Evolutionary conservation across 805 yeast genomes (phyloP), one percentile per base, ranked within the genome.

Genomic region (Metschnikowia matae): DNA sequence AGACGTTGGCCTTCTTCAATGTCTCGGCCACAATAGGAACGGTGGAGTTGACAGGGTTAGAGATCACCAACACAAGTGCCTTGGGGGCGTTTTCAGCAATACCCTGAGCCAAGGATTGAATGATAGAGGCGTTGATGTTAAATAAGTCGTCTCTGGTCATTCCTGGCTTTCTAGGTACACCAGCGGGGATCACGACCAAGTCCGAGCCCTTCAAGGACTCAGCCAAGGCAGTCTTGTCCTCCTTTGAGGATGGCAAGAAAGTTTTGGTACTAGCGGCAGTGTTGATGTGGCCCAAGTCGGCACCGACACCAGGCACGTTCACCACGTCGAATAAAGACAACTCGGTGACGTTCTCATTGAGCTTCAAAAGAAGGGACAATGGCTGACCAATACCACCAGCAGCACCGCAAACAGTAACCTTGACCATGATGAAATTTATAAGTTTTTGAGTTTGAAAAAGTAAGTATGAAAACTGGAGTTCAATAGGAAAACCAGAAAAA

Each of bases 331-430:
- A 89, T 51, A 89, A 77, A 4, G 96, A 82, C 59, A 89, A 76
- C 59, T 84, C 83, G 53, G 77, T 74, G 44, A 84, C 78, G 48
- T 77, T 74, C 37, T 81, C 82, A 60, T 83, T 81, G 53, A 89
- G 73, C 70, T 89, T 89, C 60, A 89, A 75, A 55, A 89, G 77
- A 49, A 90, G 80, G 13, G 96, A 88, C 54, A 89, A 77, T 40
- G 96, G 95, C 76, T 90, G 96, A 49, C 97, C 97, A 65, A 89
- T 89, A 54, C 97, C 96, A 61, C 96, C 96, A 48, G 92, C 90
- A 51, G 97, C 97, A 57, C 96, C 96, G 48, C 85, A 77, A 53
- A 89, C 90, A 50, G 96, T 80, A 48, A 88, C 95, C 76, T 89
- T 89, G 50, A 73, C 77, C 78, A 73, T 73, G 40, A 18, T 44